A percentile compares a stretch with the other conserved stretches of the same genome.
Conservation (phyloP, 2,329 filamentous ascomycete species). For the Blastomyces gilchristii region DNA sequence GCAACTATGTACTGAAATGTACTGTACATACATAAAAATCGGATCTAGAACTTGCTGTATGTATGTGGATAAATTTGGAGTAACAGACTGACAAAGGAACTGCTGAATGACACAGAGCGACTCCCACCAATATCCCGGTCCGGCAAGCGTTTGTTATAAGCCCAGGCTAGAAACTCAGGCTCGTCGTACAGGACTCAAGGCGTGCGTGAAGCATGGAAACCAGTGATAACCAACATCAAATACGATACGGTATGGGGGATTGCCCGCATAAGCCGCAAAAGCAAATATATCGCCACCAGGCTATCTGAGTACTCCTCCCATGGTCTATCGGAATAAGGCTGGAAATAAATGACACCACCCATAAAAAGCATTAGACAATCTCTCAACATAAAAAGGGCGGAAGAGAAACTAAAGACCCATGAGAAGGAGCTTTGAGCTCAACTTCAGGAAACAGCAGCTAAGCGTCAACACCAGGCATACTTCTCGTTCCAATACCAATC, state of each 20-base stretch:
- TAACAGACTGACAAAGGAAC: conserved; percentile 4
- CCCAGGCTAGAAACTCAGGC: conserved; percentile 12
- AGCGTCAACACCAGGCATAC: conserved; percentile 39
- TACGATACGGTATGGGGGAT: neutral
- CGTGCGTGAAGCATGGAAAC: conserved; percentile 3
- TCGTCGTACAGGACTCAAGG: conserved; percentile 16
- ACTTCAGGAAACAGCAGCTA: neutral
- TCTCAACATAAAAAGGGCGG: neutral
- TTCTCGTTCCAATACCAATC: conserved; percentile 42
- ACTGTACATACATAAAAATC: neutral
- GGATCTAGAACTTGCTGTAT: neutral
- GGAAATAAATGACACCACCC: neutral
- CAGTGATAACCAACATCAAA: neutral
- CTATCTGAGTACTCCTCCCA: neutral
- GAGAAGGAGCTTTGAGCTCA: conserved; percentile 1
- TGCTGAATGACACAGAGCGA: conserved; percentile 19
- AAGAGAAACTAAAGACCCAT: neutral
- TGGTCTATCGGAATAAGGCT: conserved; percentile 1
- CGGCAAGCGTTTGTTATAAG: conserved; percentile 30
- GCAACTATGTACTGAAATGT: neutral
- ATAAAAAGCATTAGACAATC: conserved; percentile 8
- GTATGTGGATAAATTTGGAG: neutral
- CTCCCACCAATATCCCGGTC: conserved; percentile 27
- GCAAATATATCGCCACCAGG: neutral
- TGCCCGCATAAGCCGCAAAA: neutral